Base-by-base conservation (phyloP, 2,329 filamentous ascomycete genomes). In the Fusarium papillatum region DNA sequence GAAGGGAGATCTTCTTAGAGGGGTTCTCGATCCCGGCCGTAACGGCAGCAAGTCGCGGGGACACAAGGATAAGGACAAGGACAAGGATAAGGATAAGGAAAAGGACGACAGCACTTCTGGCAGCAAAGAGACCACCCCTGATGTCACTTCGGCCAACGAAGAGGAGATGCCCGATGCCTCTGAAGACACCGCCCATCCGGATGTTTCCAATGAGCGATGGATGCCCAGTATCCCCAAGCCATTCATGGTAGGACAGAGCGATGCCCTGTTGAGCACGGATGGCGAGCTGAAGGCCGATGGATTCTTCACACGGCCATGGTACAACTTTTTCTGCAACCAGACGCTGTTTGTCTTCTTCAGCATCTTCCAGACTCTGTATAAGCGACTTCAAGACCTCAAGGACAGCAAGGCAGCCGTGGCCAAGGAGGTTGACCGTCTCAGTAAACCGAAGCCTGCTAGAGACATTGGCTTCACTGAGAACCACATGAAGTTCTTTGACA, bases 341-440 rank as follows among this genome's bases (percentile, higher is more conserved):
- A 95, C 94, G 5, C 93, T 99, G 71, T 98, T 95, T 82, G 96
- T 97, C 84, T 98, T 99, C 88, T 94, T 99, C 87, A 95, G 94
- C 78, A 93, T 98, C 72, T 97, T 99, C 83, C 92, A 98, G 81
- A 94, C 94, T n/a, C 87, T 99, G 7, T 98, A 98, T 85, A 91
- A 93, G 80, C 93, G 97, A 48, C 89, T 99, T 17, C 88, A 93
- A 74, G 94, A 94, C 72, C 92, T 98, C 83, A 98, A 98, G 86
- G 89, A 93, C 70, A 93, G 93, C 80, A 94, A 94, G 79, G 88
- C 90, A 5, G 90, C 93, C 55, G 96, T 97, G 13, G 88, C 91
- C 60, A 90, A 92, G 77, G 93, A 95, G 79, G 93, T 98, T 46
- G 87, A 89, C 31, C 93, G 95, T 24, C 92, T 95, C 55, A 93